phyloP scores from a whole-genome alignment of 352 stramenopile species.

The Globisporangium perplexum region DNA sequence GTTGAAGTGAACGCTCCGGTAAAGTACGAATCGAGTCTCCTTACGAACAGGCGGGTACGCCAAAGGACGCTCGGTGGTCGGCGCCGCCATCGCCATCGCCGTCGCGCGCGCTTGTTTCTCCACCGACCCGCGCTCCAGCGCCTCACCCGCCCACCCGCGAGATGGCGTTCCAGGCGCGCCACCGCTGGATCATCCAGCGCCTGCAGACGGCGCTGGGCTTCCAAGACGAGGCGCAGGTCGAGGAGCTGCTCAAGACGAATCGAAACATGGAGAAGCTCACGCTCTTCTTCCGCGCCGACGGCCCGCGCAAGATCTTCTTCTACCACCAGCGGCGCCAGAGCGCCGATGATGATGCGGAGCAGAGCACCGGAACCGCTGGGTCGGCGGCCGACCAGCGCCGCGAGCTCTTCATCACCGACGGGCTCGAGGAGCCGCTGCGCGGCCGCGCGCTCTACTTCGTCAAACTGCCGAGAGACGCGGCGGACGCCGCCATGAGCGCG shows the following conservation, averaged over 20 bases:
- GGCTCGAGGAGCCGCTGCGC: constrained; percentile 58
- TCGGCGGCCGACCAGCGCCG: constrained; percentile 19
- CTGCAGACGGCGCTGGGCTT: constrained; percentile 72
- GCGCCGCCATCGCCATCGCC: too few species aligned
- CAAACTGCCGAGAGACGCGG: constrained; percentile 36
- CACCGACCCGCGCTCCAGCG: too few species aligned
- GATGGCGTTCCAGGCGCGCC: constrained; percentile 83
- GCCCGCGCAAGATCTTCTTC: constrained; percentile 72
- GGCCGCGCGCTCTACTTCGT: constrained; percentile 71
- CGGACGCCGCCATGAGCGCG: neutral
- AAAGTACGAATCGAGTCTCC: too few species aligned
- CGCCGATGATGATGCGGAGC: constrained; percentile 8
- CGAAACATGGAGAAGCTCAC: constrained; percentile 72
- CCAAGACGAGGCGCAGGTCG: constrained; percentile 62
- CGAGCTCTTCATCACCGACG: constrained; percentile 84
- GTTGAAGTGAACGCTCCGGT: too few species aligned
- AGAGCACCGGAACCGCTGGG: constrained; percentile 7
- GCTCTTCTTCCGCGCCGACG: constrained; percentile 65
- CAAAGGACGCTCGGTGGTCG: too few species aligned
- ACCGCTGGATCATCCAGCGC: constrained; percentile 83
- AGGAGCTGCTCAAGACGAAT: constrained; percentile 77
- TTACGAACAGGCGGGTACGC: too few species aligned
- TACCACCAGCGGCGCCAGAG: constrained; percentile 51
- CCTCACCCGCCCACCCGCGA: too few species aligned
- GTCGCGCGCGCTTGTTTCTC: too few species aligned